phyloP scores from a whole-genome alignment of 768 basidiomycete species.

The Boletus reticulatus region DNA sequence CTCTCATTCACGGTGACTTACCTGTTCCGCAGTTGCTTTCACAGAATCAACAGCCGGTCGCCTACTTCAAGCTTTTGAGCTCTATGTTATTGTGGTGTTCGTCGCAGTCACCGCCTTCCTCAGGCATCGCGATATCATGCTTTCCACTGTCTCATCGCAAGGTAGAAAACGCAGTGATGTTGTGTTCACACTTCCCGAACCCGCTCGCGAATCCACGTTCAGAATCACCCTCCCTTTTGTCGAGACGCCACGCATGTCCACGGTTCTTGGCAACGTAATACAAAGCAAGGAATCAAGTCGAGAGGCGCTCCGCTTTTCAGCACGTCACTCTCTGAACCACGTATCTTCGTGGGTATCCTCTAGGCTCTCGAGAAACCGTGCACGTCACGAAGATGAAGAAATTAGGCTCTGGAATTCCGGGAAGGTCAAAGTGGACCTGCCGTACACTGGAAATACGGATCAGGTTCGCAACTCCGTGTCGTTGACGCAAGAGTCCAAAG shows the following conservation, averaged over 20 bases:
- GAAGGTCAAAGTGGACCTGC: conserved; percentile 18
- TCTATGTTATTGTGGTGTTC: conserved; percentile 62
- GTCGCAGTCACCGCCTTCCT: conserved; percentile 48
- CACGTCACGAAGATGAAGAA: conserved; percentile 25
- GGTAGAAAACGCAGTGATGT: neutral
- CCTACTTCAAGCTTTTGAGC: conserved; percentile 58
- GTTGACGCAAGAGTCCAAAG: conserved; percentile 5
- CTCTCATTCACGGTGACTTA: conserved; percentile 9
- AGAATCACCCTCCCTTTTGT: conserved; percentile 19
- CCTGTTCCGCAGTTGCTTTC: conserved; percentile 49
- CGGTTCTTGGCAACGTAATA: conserved; percentile 2
- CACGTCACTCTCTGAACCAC: conserved; percentile 23
- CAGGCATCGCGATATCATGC: conserved; percentile 12
- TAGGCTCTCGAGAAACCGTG: conserved; percentile 26
- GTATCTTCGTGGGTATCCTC: conserved; percentile 42
- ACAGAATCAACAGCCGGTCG: conserved; percentile 70
- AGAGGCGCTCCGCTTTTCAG: conserved; percentile 13
- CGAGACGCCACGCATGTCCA: conserved; percentile 29
- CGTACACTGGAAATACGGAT: conserved; percentile 3
- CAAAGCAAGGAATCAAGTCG: conserved; percentile 8
- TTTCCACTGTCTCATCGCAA: neutral
- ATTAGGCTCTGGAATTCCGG: conserved; percentile 35
- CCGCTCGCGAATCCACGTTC: conserved; percentile 25
- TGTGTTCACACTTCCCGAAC: conserved; percentile 22
- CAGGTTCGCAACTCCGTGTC: neutral